phyloP scores from a whole-genome alignment of 2,329 filamentous ascomycete genomes.

The Ophiostoma quercus region DNA sequence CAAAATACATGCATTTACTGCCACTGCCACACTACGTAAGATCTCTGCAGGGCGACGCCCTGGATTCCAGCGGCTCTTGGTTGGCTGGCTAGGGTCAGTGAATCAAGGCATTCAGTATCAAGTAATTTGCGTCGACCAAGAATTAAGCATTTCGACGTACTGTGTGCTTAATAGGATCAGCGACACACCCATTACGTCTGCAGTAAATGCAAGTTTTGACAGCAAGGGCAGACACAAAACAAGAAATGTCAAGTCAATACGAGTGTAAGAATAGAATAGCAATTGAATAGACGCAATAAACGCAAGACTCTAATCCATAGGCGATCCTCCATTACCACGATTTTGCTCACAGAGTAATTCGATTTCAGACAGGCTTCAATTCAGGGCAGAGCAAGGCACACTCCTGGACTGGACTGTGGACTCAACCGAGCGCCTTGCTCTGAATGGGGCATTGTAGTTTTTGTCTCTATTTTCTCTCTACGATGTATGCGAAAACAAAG shows the following conservation, averaged over 20 bases:
- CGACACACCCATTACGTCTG: neutral
- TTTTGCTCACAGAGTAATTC: neutral
- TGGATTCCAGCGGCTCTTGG: constrained; percentile 1
- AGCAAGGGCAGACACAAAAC: neutral
- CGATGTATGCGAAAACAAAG: neutral
- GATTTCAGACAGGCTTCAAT: neutral
- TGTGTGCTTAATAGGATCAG: constrained; percentile 1
- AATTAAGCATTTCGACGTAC: too few relatives aligned
- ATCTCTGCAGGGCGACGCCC: neutral
- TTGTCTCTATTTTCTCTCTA: neutral
- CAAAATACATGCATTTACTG: neutral
- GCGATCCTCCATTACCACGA: neutral
- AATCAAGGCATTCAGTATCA: neutral
- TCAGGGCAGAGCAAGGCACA: neutral
- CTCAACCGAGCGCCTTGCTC: constrained; percentile 4
- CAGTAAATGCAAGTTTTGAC: neutral
- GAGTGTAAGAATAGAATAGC: neutral
- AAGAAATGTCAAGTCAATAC: neutral
- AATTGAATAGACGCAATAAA: neutral
- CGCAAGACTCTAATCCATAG: neutral
- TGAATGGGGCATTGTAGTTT: neutral
- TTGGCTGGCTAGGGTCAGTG: neutral
- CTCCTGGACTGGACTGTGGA: neutral
- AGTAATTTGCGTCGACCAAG: too few relatives aligned
- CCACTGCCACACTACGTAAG: neutral